A percentile compares a stretch with the other conserved stretches of the same genome.
Evolutionary conservation across 2,329 filamentous ascomycete species (phyloP).

Genomic region (Knufia fluminis): DNA sequence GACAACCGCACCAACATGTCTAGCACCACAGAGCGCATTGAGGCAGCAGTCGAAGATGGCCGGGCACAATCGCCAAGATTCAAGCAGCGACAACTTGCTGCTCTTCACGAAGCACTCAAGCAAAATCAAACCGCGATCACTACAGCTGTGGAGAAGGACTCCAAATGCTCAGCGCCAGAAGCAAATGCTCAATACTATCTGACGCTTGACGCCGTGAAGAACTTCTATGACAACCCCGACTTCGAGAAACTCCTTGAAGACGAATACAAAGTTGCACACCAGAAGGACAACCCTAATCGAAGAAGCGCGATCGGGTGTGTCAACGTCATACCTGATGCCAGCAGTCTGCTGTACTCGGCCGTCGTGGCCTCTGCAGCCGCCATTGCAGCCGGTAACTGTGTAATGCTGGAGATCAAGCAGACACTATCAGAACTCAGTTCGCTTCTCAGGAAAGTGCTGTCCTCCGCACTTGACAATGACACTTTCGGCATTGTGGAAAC

Average conservation of each 20-base stretch:
- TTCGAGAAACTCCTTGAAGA: constrained; percentile 19
- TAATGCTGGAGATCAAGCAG: constrained; percentile 30
- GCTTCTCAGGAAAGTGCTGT: constrained; percentile 32
- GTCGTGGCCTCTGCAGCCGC: constrained; percentile 28
- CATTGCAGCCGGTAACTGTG: constrained; percentile 31
- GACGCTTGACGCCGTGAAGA: constrained; percentile 24
- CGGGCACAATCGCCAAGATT: constrained; percentile 31
- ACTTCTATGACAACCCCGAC: constrained; percentile 22
- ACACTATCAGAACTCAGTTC: constrained; percentile 29
- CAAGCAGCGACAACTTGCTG: constrained; percentile 32
- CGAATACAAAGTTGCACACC: constrained; percentile 27
- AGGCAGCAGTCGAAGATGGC: constrained; percentile 27
- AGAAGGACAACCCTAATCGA: constrained; percentile 21
- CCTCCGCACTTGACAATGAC: constrained; percentile 38
- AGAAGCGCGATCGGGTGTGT: constrained; percentile 25
- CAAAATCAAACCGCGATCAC: constrained; percentile 23
- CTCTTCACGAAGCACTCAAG: constrained; percentile 28
- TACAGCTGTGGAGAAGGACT: constrained; percentile 27
- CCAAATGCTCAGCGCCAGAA: constrained; percentile 26
- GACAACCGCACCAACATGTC: too few species aligned
- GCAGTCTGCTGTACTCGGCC: constrained; percentile 28
- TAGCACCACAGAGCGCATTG: background rate
- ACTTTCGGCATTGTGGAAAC: constrained; percentile 38
- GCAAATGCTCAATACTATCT: constrained; percentile 25
- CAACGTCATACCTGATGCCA: constrained; percentile 26